Conservation (phyloP, 2,329 filamentous ascomycete genomes). For the Coniochaeta prunicola region DNA sequence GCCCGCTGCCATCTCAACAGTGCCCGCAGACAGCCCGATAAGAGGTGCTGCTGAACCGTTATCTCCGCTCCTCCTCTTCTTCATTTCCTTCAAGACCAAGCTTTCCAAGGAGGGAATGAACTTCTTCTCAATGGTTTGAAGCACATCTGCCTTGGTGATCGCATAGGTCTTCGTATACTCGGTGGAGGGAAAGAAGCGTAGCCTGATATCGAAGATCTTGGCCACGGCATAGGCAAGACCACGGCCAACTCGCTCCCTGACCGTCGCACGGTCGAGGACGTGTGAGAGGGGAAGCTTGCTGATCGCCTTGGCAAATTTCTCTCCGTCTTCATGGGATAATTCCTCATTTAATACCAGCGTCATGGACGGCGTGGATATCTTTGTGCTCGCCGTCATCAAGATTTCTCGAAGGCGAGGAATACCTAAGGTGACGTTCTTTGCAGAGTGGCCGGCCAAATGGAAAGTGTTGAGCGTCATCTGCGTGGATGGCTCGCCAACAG, state of each 20-base stretch:
- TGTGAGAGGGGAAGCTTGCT: slow-evolving; percentile 78
- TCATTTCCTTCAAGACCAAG: slow-evolving; percentile 70
- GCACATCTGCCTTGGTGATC: slow-evolving; percentile 70
- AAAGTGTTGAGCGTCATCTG: slow-evolving; percentile 99
- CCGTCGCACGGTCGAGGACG: slow-evolving; percentile 71
- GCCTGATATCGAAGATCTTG: slow-evolving; percentile 75
- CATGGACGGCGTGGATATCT: slow-evolving; percentile 88
- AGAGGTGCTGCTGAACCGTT: slow-evolving; percentile 68
- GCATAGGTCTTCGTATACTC: slow-evolving; percentile 86
- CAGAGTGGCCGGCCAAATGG: slow-evolving; percentile 96
- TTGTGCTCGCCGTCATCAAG: slow-evolving; percentile 88
- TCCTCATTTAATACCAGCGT: slow-evolving; percentile 72
- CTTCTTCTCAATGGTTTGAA: slow-evolving; percentile 70
- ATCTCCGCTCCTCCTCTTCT: slow-evolving; percentile 69
- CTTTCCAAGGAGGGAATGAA: slow-evolving; percentile 67
- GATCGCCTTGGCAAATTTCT: slow-evolving; percentile 85
- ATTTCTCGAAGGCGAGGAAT: slow-evolving; percentile 96
- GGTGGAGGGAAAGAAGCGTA: slow-evolving; percentile 75
- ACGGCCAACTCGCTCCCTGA: slow-evolving; percentile 71
- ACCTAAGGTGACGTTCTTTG: slow-evolving; percentile 98
- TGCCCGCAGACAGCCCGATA: slow-evolving; percentile 50
- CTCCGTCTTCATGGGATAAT: slow-evolving; percentile 58
- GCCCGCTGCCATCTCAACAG: slow-evolving; percentile 42
- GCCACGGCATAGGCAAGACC: slow-evolving; percentile 63
- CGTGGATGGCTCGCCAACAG: slow-evolving; percentile 92